Evolutionary conservation across 345 rosid species (phyloP), one percentile per base, ranked within the genome.

Genomic region (Garcia nutans): DNA sequence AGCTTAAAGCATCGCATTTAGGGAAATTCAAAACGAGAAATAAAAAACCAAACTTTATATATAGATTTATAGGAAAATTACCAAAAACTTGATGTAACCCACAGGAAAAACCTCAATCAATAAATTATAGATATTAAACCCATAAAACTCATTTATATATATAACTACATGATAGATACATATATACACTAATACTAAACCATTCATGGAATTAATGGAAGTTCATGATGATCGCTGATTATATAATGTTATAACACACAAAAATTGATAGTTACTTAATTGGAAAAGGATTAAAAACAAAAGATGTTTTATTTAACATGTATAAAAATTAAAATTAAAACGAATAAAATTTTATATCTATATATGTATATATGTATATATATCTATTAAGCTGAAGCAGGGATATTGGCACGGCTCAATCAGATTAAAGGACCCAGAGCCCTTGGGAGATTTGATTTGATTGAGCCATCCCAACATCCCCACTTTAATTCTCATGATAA

Each of bases 381-480:
- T n/a, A n/a, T n/a, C n/a, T n/a, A n/a, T n/a, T n/a, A n/a, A 33
- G 1, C 7, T 37, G 10, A 23, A 41, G 19, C 8, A 49, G 70
- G 22, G 93, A 89, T 87, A 89, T 87, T 89, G 88, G 93, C 93
- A 79, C 91, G 93, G 93, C 89, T 89, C 91, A 89, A 89, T 89
- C 93, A 86, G 86, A 88, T 83, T 75, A 88, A 86, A 89, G 61
- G 85, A 84, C 85, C 88, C 88, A 80, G 73, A 19, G 19, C 26
- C 24, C 24, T 77, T 44, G 81, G 82, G 90, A 84, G 76, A 85
- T 85, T 85, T 84, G 58, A 85, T 77, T 75, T 85, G 92, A 88
- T 88, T 88, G 90, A 88, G 85, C 89, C 88, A 79, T 86, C 33
- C 91, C 91, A 88, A 85, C 84, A 88, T 85, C 89, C 57, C 75